Percentiles rank a stretch among this genome's conserved stretches.
Evolutionary conservation across 495 filamentous ascomycete genomes (phyloP).

Genomic region (Aspergillus ostianus): DNA sequence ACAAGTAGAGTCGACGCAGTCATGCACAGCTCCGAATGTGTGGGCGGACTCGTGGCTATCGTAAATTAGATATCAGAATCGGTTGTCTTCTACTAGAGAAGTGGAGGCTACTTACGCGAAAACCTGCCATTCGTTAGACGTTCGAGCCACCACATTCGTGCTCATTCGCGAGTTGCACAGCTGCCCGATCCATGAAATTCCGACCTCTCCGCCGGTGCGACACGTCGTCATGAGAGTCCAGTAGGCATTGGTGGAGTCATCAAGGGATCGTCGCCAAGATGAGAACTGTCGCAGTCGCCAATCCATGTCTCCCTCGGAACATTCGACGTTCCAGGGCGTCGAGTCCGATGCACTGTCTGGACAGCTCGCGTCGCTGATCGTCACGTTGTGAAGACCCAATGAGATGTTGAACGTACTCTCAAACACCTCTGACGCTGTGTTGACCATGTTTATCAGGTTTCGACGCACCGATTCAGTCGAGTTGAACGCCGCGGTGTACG

Average conservation of each 20-base stretch:
- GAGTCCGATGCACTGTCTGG: conserved; percentile 57
- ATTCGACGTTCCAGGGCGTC: conserved; percentile 75
- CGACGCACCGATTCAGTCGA: conserved; percentile 52
- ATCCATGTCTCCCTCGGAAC: conserved; percentile 59
- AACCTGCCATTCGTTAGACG: conserved; percentile 81
- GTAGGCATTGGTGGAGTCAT: conserved; percentile 70
- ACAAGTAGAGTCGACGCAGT: conserved; percentile 69
- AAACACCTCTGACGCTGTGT: conserved; percentile 75
- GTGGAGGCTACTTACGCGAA: conserved; percentile 53
- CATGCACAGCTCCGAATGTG: conserved; percentile 89
- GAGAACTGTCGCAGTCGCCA: conserved; percentile 78
- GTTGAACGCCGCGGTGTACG: conserved; percentile 66
- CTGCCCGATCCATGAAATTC: conserved; percentile 83
- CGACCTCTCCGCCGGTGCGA: conserved; percentile 72
- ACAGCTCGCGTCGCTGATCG: conserved; percentile 65
- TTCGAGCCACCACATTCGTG: conserved; percentile 81
- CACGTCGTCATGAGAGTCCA: conserved; percentile 89
- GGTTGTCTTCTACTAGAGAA: background rate
- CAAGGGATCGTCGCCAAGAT: conserved; percentile 64
- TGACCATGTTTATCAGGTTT: conserved; percentile 76
- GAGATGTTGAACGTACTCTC: conserved; percentile 88
- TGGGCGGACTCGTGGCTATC: conserved; percentile 77
- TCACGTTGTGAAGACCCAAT: conserved; percentile 75
- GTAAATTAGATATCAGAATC: background rate
- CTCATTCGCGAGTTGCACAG: conserved; percentile 69